phyloP scores from a whole-genome alignment of 768 basidiomycete species.

The Hebeloma cylindrosporum region DNA sequence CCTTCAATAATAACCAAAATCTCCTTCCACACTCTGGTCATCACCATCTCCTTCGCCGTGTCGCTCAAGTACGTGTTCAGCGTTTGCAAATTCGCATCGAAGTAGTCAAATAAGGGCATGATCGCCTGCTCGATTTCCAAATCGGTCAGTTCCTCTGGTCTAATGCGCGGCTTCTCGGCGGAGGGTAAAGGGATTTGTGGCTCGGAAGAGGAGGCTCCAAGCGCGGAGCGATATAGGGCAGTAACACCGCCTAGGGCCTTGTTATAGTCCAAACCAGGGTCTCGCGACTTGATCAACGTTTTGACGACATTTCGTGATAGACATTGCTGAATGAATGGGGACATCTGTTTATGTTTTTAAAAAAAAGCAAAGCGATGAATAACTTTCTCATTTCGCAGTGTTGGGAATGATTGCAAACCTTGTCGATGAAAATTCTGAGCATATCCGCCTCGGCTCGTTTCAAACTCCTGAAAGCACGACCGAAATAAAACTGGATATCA shows the following conservation, averaged over 20 bases:
- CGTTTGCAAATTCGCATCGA: slow-evolving; percentile 89
- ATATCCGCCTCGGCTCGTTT: slow-evolving; percentile 95
- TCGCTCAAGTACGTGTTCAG: slow-evolving; percentile 87
- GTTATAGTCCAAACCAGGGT: slow-evolving; percentile 75
- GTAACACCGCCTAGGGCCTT: slow-evolving; percentile 83
- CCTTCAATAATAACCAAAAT: slow-evolving; percentile 83
- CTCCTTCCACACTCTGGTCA: slow-evolving; percentile 96
- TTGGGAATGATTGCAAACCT: slow-evolving; percentile 50
- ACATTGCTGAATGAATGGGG: slow-evolving; percentile 87
- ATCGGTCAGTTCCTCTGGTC: slow-evolving; percentile 83
- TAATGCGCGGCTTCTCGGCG: slow-evolving; percentile 73
- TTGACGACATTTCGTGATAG: slow-evolving; percentile 77
- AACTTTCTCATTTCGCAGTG: background rate
- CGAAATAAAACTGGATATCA: slow-evolving; percentile 97
- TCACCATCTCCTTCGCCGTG: slow-evolving; percentile 86
- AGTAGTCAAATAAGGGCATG: slow-evolving; percentile 89
- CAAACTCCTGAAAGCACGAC: slow-evolving; percentile 88
- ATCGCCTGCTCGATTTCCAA: slow-evolving; percentile 95
- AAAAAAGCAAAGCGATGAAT: background rate
- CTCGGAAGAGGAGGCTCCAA: slow-evolving; percentile 65
- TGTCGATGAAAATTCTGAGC: slow-evolving; percentile 95
- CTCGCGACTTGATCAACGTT: slow-evolving; percentile 66
- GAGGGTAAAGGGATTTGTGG: slow-evolving; percentile 76
- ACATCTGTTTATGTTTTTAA: slow-evolving; percentile 85
- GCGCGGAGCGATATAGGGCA: slow-evolving; percentile 76